Evolutionary conservation across 1,139 yeast genomes (phyloP).

Genomic region (Wickerhamomyces sp.): DNA sequence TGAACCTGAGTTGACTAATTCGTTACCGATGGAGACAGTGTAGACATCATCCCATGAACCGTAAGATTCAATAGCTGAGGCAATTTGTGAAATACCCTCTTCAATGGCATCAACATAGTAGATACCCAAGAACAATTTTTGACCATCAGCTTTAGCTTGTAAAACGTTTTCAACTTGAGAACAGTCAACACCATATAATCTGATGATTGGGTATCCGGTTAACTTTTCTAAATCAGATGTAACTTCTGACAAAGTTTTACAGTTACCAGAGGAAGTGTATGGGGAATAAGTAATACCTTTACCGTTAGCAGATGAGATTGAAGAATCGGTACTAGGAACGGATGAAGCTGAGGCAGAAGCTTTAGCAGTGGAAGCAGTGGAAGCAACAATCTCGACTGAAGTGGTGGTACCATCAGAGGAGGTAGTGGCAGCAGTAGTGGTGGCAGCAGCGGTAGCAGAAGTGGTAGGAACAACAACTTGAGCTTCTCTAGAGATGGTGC

Average conservation of each 20-base stretch:
- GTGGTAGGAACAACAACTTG: constrained; percentile 28
- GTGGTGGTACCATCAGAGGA: constrained; percentile 13
- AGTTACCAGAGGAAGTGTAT: constrained; percentile 62
- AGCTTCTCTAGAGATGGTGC: constrained; percentile 34
- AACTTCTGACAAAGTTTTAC: constrained; percentile 61
- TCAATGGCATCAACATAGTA: constrained; percentile 51
- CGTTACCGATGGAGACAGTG: constrained; percentile 80
- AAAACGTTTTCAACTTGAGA: constrained; percentile 67
- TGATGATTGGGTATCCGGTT: constrained; percentile 51
- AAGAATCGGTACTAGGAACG: constrained; percentile 24
- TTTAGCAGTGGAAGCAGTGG: constrained; percentile 22
- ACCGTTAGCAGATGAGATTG: constrained; percentile 31
- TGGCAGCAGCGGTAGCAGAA: constrained; percentile 18
- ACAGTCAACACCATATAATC: constrained; percentile 85
- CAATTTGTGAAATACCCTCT: constrained; percentile 46
- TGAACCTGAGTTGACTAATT: constrained; percentile 63
- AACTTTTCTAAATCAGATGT: constrained; percentile 54
- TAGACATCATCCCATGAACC: constrained; percentile 68
- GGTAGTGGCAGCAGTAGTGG: constrained; percentile 24
- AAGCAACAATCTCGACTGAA: constrained; percentile 21
- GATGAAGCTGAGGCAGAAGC: constrained; percentile 26
- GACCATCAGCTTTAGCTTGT: constrained; percentile 52
- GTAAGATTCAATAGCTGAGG: constrained; percentile 47
- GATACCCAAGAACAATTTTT: constrained; percentile 71
- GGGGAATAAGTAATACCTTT: constrained; percentile 84